These are phyloP conservation scores for Vararia minispora DNA, from an alignment of 768 basidiomycete species.

Conservation along the genomic window DNA sequence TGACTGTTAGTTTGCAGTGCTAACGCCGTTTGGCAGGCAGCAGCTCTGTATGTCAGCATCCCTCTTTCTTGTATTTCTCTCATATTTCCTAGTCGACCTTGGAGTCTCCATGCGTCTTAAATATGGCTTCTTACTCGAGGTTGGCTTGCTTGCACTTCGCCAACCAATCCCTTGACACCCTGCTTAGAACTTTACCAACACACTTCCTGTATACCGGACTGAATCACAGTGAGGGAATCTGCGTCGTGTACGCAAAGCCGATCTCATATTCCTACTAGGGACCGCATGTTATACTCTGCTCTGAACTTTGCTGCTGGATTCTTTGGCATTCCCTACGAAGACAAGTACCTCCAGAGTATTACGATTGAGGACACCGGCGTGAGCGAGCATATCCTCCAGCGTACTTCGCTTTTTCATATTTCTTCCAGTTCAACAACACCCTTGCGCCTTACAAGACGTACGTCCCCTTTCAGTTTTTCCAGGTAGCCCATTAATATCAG, in stretches of 20 bases:
- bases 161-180: constrained; percentile 17
- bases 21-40: constrained; percentile 86
- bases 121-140: constrained; percentile 31
- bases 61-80: neutral
- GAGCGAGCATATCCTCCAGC: constrained; percentile 14
- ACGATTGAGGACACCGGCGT: constrained; percentile 28
- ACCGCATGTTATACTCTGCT: constrained; percentile 42
- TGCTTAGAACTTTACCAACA: constrained; percentile 26
- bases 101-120: constrained; percentile 32
- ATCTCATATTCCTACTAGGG: constrained; percentile 16
- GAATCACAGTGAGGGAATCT: constrained; percentile 38
- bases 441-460: constrained; percentile 77
- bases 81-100: constrained; percentile 23
- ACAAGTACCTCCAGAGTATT: constrained; percentile 34
- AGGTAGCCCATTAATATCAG: neutral
- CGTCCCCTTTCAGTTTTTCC: constrained; percentile 10
- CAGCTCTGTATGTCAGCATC: constrained; percentile 58
- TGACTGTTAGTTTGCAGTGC: constrained; percentile 30
- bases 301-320: constrained; percentile 42
- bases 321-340: constrained; percentile 34
- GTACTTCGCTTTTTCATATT: neutral
- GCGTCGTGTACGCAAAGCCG: constrained; percentile 5
- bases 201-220: constrained; percentile 40
- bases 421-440: constrained; percentile 43
- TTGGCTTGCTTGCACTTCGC: neutral